Conservation (phyloP, 148 eudicot genomes). For the Rhododendron ferrugineum region DNA sequence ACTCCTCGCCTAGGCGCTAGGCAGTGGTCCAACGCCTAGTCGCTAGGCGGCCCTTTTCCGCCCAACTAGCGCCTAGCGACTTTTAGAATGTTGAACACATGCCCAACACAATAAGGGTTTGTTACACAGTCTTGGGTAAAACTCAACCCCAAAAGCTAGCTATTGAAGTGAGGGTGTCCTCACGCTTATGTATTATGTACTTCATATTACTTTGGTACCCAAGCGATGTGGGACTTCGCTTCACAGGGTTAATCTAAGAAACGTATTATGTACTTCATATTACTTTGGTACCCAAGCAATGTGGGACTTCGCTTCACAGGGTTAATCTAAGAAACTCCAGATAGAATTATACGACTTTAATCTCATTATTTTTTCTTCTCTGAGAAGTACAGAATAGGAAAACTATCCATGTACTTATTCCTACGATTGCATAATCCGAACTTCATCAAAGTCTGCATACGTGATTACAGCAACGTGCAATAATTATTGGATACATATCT, state of each 20-base stretch:
- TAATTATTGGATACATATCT: neutral
- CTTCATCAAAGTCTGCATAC: neutral
- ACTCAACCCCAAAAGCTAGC: too few species aligned
- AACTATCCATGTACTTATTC: neutral
- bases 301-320: too few species aligned
- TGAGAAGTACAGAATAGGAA: neutral
- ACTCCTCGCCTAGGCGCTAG: too few species aligned
- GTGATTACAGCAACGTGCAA: neutral
- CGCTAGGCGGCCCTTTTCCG: too few species aligned
- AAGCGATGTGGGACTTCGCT: too few species aligned
- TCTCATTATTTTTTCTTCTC: neutral
- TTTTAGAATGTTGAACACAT: neutral
- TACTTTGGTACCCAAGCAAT: too few species aligned
- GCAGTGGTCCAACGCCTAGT: too few species aligned
- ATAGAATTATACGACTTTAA: neutral
- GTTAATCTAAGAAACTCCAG: neutral
- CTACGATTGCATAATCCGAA: neutral
- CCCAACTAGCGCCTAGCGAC: too few species aligned
- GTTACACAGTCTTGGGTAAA: too few species aligned
- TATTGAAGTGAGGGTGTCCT: too few species aligned
- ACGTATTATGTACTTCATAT: neutral
- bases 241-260: neutral
- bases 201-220: too few species aligned
- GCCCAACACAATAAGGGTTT: neutral
- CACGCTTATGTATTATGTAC: too few species aligned